phyloP scores from a whole-genome alignment of 2,329 filamentous ascomycete genomes.

The Davidsoniella eucalypti region DNA sequence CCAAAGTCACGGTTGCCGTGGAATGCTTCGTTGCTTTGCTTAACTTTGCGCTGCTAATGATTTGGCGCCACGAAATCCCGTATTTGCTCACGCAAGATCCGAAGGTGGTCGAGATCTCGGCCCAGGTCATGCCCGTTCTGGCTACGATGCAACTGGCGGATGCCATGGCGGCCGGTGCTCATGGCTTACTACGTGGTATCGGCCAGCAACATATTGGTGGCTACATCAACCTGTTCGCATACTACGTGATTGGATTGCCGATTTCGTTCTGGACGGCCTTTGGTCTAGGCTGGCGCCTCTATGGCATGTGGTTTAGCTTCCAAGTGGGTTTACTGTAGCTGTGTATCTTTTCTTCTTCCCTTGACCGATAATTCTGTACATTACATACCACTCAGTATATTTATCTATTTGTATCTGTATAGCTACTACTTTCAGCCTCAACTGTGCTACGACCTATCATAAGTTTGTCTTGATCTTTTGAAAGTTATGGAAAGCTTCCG shows the following conservation, averaged over 20 bases:
- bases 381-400: no score
- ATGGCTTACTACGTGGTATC: constrained; percentile 72
- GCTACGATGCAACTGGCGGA: constrained; percentile 87
- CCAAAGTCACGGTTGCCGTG: constrained; percentile 56
- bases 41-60: constrained; percentile 55
- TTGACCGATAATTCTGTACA: no score
- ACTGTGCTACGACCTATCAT: no score
- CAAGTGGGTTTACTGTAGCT: no score
- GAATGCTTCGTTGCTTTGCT: constrained; percentile 58
- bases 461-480: no score
- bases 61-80: constrained; percentile 57
- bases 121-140: constrained; percentile 58
- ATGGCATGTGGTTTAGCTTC: constrained; percentile 70
- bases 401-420: no score
- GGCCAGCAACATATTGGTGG: constrained; percentile 82
- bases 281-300: constrained; percentile 56
- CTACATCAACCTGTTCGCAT: constrained; percentile 71
- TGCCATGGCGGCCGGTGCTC: constrained; percentile 59
- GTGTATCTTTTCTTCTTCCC: no score
- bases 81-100: constrained; percentile 60
- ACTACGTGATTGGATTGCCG: constrained; percentile 75
- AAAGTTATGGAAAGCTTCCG: no score
- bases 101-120: constrained; percentile 52
- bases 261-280: constrained; percentile 68
- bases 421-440: no score